A percentile compares a stretch with the other conserved stretches of the same genome.
Conservation (phyloP, 805 yeast genomes). For the Wickerhamiella hasegawae region DNA sequence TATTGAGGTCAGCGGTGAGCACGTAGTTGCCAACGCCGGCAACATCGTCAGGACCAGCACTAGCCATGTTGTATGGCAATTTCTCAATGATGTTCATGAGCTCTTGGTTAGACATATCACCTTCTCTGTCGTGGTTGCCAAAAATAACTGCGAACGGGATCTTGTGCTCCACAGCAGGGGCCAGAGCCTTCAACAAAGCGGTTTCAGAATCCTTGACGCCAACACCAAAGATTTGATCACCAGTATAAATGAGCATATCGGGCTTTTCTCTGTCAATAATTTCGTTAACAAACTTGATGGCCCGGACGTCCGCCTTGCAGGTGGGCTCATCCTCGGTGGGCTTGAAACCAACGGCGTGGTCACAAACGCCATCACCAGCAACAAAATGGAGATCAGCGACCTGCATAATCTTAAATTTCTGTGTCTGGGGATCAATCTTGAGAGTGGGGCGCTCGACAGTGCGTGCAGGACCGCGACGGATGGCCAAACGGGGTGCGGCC, state of each 20-base stretch:
- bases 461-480: constrained; percentile 11
- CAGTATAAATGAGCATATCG: constrained; percentile 71
- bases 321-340: constrained; percentile 12
- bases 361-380: constrained; percentile 68
- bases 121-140: constrained; percentile 94
- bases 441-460: constrained; percentile 6
- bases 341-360: constrained; percentile 30
- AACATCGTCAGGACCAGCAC: constrained; percentile 46
- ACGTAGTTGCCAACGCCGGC: constrained; percentile 82
- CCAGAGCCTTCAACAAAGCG: constrained; percentile 58
- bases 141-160: constrained; percentile 76
- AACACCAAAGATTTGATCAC: constrained; percentile 83
- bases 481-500: constrained; percentile 18
- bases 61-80: constrained; percentile 55
- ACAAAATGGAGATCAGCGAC: constrained; percentile 84
- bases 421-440: constrained; percentile 20
- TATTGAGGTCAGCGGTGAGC: constrained; percentile 23
- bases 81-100: constrained; percentile 38
- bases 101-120: constrained; percentile 42
- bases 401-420: constrained; percentile 64
- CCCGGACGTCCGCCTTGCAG: constrained; percentile 70
- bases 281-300: constrained; percentile 40
- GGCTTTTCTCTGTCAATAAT: constrained; percentile 68
- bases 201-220: constrained; percentile 68
- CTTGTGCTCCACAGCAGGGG: constrained; percentile 46